phyloP scores from a whole-genome alignment of 495 filamentous ascomycete species.

The Aspergillus mulundensis region DNA sequence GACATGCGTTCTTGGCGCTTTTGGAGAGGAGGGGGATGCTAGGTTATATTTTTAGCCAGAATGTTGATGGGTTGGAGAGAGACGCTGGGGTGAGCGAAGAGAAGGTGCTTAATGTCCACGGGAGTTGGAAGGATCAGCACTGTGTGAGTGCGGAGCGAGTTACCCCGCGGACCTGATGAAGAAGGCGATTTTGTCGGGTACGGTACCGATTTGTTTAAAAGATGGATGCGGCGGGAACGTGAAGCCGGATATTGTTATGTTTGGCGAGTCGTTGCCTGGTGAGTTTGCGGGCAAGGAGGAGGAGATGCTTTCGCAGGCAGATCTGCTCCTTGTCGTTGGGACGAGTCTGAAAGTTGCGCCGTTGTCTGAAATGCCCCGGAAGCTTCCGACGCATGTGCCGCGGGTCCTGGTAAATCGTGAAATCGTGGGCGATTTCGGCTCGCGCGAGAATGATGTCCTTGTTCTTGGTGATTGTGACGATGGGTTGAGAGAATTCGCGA shows the following conservation, averaged over 20 bases:
- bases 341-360: slow-evolving; percentile 82
- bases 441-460: slow-evolving; percentile 60
- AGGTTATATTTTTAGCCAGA: slow-evolving; percentile 82
- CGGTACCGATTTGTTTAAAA: slow-evolving; percentile 62
- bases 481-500: slow-evolving; percentile 69
- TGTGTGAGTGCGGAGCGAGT: slow-evolving; percentile 71
- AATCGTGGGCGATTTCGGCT: slow-evolving; percentile 66
- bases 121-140: slow-evolving; percentile 75
- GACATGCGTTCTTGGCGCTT: slow-evolving; percentile 67
- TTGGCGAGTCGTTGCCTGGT: slow-evolving; percentile 75
- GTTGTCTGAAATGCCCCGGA: slow-evolving; percentile 64
- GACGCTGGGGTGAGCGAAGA: slow-evolving; percentile 71
- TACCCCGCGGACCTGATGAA: slow-evolving; percentile 66
- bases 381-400: slow-evolving; percentile 53
- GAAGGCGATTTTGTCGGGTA: slow-evolving; percentile 50
- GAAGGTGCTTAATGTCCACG: slow-evolving; percentile 78
- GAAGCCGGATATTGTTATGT: slow-evolving; percentile 94
- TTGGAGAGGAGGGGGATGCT: slow-evolving; percentile 68
- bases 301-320: slow-evolving; percentile 46
- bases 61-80: slow-evolving; percentile 85
- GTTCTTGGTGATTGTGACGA: slow-evolving; percentile 68
- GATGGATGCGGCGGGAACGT: slow-evolving; percentile 65
- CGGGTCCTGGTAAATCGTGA: slow-evolving; percentile 80
- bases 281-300: slow-evolving; percentile 38
- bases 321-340: slow-evolving; percentile 81